These are phyloP conservation scores for Silene noctiflora DNA, from an alignment of 179 eudicot genomes.

Conservation along the genomic window DNA sequence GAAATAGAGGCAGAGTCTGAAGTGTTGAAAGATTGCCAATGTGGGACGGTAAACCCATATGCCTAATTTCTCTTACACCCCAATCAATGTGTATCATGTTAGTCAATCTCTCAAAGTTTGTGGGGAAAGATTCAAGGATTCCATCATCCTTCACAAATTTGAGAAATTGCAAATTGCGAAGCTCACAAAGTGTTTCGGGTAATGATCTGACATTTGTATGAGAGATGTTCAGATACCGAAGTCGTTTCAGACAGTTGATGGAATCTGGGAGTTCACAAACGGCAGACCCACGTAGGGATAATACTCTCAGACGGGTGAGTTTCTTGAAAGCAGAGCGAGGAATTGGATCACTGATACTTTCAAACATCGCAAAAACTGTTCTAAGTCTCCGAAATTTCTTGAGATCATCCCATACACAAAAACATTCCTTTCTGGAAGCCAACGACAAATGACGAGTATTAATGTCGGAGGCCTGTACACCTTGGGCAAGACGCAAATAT, in stretches of 20 bases:
- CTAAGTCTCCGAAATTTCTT: background rate
- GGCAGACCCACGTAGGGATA: background rate
- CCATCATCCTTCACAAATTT: background rate
- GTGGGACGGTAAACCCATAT: background rate
- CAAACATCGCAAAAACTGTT: background rate
- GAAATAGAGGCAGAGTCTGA: slow-evolving; percentile 1
- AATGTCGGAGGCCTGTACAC: background rate
- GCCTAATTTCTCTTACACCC: background rate
- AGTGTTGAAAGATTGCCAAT: slow-evolving; percentile 7
- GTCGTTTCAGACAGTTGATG: background rate
- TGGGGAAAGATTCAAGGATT: background rate
- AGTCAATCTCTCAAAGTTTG: background rate
- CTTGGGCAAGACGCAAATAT: background rate
- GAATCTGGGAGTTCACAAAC: slow-evolving; percentile 4
- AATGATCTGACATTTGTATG: background rate
- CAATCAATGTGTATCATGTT: background rate
- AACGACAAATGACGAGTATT: slow-evolving; percentile 12
- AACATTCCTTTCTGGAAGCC: background rate
- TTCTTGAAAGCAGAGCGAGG: background rate
- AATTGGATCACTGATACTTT: background rate
- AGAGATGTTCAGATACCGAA: background rate
- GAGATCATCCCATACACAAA: background rate
- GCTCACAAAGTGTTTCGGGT: slow-evolving; percentile 1
- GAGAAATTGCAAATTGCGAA: background rate
- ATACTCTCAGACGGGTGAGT: slow-evolving; percentile 5